phyloP scores from a whole-genome alignment of 202 grass and related monocot species.

The Cymbopogon flexuosus region DNA sequence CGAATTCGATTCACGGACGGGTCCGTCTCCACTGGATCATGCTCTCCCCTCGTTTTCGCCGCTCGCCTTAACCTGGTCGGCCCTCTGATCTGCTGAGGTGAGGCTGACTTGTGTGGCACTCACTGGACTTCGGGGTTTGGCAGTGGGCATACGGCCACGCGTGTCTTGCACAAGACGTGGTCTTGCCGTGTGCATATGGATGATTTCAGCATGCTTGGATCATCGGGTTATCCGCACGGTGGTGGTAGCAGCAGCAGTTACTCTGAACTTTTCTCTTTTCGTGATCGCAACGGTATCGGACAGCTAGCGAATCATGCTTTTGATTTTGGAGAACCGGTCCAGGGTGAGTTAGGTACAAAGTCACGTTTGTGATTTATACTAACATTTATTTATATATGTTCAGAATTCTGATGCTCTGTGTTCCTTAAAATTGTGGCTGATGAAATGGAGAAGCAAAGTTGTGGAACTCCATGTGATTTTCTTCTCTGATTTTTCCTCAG shows the following conservation, averaged over 20 bases:
- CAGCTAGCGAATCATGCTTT: neutral
- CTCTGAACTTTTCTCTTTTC: neutral
- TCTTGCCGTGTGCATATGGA: neutral
- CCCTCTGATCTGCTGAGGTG: neutral
- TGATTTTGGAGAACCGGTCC: neutral
- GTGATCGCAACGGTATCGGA: neutral
- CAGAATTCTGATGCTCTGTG: neutral
- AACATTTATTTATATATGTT: too few species aligned
- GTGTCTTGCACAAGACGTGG: conserved; percentile 12
- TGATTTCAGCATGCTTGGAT: conserved; percentile 31
- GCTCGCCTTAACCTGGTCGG: conserved; percentile 2
- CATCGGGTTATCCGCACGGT: neutral
- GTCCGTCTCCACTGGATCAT: neutral
- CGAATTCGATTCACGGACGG: neutral
- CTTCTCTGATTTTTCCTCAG: conserved; percentile 9
- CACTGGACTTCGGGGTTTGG: neutral
- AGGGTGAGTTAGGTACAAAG: conserved; percentile 5
- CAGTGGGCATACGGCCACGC: neutral
- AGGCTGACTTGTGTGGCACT: neutral
- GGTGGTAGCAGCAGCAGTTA: neutral
- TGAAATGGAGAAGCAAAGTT: neutral
- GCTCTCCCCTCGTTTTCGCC: neutral
- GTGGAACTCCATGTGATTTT: neutral
- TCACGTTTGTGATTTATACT: neutral
- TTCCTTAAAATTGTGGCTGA: conserved; percentile 10